phyloP scores from a whole-genome alignment of 768 basidiomycete genomes.

The Amanita exitialis region DNA sequence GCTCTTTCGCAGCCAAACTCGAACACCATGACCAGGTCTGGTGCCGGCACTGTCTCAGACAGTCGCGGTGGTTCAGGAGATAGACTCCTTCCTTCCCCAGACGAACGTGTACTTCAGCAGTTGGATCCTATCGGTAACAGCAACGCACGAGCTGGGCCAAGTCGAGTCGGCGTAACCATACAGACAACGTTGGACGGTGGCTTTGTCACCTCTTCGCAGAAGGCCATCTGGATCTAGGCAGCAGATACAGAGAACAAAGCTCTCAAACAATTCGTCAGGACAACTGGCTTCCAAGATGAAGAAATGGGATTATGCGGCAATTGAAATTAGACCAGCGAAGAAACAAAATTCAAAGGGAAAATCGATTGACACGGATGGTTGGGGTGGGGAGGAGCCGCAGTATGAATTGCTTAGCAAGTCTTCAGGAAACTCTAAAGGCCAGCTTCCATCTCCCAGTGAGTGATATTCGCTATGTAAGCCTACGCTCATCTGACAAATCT shows the following conservation, averaged over 20 bases:
- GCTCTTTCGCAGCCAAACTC: conserved; percentile 13
- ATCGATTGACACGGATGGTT: conserved; percentile 34
- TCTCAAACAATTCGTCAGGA: conserved; percentile 36
- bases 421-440: not conserved
- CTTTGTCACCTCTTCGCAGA: conserved; percentile 32
- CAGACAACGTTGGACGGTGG: conserved; percentile 60
- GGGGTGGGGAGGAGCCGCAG: conserved; percentile 45
- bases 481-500: conserved; percentile 6
- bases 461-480: conserved; percentile 9
- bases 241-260: conserved; percentile 31
- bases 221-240: conserved; percentile 23
- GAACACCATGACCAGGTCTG: not conserved
- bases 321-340: conserved; percentile 45
- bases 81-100: too few relatives aligned
- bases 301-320: conserved; percentile 86
- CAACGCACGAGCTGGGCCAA: conserved; percentile 27
- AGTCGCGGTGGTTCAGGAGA: not conserved
- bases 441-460: conserved; percentile 59
- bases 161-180: conserved; percentile 22
- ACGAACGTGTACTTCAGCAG: conserved; percentile 41
- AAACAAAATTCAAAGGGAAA: conserved; percentile 48
- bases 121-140: conserved; percentile 43
- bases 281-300: conserved; percentile 60
- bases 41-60: conserved; percentile 5
- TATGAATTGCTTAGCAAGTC: conserved; percentile 51